Conservation (phyloP, 331 rosid species). For the Malus hybrid region DNA sequence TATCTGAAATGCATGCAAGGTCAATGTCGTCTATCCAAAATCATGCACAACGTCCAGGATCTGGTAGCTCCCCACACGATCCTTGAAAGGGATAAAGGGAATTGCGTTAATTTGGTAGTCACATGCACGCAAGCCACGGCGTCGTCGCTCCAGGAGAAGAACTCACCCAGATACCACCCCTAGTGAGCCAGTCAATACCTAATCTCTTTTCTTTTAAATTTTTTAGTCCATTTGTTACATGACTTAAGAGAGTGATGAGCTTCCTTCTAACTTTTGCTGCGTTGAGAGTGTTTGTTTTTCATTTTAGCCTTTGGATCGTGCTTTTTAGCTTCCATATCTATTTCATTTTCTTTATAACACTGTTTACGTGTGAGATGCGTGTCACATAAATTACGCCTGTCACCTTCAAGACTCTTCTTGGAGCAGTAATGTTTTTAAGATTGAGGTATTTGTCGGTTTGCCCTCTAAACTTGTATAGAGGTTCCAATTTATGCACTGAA, state of each 20-base stretch:
- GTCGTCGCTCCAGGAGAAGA: neutral
- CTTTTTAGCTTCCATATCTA: neutral
- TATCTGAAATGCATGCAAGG: neutral
- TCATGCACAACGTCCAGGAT: neutral
- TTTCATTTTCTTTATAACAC: neutral
- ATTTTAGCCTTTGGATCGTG: neutral
- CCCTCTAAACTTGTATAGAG: too few relatives aligned
- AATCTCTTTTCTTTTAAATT: neutral
- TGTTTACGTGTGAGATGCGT: constrained; percentile 12
- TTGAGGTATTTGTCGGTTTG: too few relatives aligned
- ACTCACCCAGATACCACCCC: too few relatives aligned
- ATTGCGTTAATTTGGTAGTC: neutral
- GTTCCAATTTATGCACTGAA: too few relatives aligned
- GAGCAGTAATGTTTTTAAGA: too few relatives aligned
- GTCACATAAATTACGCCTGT: neutral
- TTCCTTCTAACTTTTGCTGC: neutral
- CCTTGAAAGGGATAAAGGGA: constrained; percentile 8
- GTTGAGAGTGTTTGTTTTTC: neutral
- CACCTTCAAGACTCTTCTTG: neutral
- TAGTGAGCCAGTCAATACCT: neutral
- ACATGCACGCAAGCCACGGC: constrained; percentile 24
- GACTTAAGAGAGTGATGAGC: too few relatives aligned
- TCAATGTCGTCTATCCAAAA: neutral
- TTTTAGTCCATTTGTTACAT: neutral
- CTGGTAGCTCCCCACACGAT: constrained; percentile 3